phyloP scores from a whole-genome alignment of 202 grass and related monocot species.

The Carex sylvatica region DNA sequence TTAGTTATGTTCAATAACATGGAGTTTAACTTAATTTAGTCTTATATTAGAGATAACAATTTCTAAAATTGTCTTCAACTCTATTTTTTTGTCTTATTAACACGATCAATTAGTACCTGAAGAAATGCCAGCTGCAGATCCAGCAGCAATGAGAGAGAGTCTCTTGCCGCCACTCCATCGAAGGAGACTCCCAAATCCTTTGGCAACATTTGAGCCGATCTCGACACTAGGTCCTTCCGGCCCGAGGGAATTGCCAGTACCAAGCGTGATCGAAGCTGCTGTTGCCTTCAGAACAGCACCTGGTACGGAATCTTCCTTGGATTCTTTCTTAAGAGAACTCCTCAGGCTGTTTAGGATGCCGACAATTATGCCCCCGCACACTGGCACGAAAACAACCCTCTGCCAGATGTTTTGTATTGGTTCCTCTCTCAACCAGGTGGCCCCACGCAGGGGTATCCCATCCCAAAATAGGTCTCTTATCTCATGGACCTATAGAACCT shows the following conservation, averaged over 20 bases:
- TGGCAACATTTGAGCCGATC: constrained; percentile 92
- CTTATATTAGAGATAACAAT: neutral
- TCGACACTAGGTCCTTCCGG: constrained; percentile 95
- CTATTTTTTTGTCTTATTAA: neutral
- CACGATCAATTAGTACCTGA: constrained; percentile 35
- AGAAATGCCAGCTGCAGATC: constrained; percentile 91
- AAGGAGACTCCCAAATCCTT: constrained; percentile 77
- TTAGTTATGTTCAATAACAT: neutral
- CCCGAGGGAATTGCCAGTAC: constrained; percentile 91
- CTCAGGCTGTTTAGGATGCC: constrained; percentile 59
- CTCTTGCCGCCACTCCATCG: constrained; percentile 57
- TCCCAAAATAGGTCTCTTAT: constrained; percentile 85
- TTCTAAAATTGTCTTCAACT: neutral
- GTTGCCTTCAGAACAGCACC: constrained; percentile 57
- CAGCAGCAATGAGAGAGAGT: constrained; percentile 80
- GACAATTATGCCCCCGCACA: constrained; percentile 69
- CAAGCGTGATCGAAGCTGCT: constrained; percentile 81
- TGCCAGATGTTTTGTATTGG: constrained; percentile 68
- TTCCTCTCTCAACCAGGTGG: constrained; percentile 84
- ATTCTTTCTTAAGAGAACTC: constrained; percentile 37
- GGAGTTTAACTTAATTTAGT: neutral
- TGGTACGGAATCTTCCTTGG: constrained; percentile 17
- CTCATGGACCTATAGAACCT: constrained; percentile 61
- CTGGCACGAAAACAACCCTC: constrained; percentile 72
- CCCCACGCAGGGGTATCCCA: constrained; percentile 56